A percentile compares a stretch with the other conserved stretches of the same genome.
Evolutionary conservation across 2,329 filamentous ascomycete genomes (phyloP).

Genomic region (Colletotrichum sp.): DNA sequence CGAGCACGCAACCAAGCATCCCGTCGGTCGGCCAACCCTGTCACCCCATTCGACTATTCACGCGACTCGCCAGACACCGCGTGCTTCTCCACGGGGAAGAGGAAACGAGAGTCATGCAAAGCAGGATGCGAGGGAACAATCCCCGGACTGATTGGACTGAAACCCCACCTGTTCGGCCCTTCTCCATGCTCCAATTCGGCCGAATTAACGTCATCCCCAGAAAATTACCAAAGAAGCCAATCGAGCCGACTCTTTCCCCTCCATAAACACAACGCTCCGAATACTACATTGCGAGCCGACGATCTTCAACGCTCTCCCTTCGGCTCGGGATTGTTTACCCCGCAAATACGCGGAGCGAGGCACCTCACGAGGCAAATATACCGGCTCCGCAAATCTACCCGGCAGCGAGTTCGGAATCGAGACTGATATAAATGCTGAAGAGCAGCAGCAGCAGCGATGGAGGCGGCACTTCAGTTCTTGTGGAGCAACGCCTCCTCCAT

Average conservation of each 20-base stretch:
- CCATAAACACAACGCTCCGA: neutral
- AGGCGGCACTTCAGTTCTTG: neutral
- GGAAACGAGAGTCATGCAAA: neutral
- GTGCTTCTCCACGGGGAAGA: neutral
- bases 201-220: neutral
- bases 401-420: neutral
- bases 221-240: neutral
- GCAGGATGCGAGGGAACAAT: neutral
- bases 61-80: neutral
- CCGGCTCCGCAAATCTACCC: neutral
- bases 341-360: neutral
- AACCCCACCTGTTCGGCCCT: neutral
- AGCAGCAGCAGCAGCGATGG: neutral
- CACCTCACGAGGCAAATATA: neutral
- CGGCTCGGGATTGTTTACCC: neutral
- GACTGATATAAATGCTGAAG: neutral
- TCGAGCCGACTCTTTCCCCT: neutral
- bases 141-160: neutral
- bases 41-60: neutral
- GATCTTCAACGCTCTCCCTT: neutral
- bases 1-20: neutral
- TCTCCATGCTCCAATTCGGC: neutral
- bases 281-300: neutral
- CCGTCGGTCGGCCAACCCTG: neutral
- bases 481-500: neutral